Evolutionary conservation across 2,329 filamentous ascomycete genomes (phyloP).

Genomic region (Neonectria neomacrospora): DNA sequence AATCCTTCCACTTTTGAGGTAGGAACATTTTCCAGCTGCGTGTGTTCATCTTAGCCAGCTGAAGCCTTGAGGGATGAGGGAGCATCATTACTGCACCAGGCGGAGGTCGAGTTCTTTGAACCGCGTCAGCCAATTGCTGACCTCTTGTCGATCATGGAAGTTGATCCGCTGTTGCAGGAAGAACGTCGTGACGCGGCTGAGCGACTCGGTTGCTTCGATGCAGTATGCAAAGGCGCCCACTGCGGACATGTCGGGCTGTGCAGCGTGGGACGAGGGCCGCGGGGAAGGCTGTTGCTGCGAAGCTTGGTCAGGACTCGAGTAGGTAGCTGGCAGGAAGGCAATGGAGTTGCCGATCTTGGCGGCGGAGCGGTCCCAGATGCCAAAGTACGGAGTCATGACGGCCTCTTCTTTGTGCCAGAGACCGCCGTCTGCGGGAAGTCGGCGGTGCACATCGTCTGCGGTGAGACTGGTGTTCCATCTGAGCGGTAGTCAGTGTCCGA

Average conservation of each 20-base stretch:
- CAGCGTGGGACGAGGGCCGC: conserved; percentile 5
- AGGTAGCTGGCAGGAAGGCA: conserved; percentile 10
- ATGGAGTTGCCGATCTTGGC: conserved; percentile 23
- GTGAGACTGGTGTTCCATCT: conserved; percentile 25
- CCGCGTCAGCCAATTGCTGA: conserved; percentile 53
- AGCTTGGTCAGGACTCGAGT: conserved; percentile 8
- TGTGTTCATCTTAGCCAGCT: neutral
- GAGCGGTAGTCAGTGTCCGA: neutral
- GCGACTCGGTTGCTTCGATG: conserved; percentile 56
- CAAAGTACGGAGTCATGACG: conserved; percentile 15
- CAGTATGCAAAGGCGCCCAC: conserved; percentile 52
- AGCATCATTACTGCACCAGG: conserved; percentile 12
- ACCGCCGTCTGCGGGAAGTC: conserved; percentile 18
- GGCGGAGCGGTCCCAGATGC: conserved; percentile 22
- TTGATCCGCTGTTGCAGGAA: conserved; percentile 56
- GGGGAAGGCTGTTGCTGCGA: conserved; percentile 9
- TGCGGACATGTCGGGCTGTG: conserved; percentile 17
- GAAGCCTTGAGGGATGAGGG: neutral
- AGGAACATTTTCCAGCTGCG: conserved; percentile 27
- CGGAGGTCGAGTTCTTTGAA: conserved; percentile 43
- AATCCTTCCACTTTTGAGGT: conserved; percentile 21
- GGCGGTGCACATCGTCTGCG: conserved; percentile 11
- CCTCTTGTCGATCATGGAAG: conserved; percentile 48
- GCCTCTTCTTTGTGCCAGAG: conserved; percentile 18
- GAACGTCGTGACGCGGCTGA: conserved; percentile 54